Evolutionary conservation across 108 stramenopile genomes (phyloP), one percentile per base, ranked within the genome.

Genomic region (Cyclotella cryptica): DNA sequence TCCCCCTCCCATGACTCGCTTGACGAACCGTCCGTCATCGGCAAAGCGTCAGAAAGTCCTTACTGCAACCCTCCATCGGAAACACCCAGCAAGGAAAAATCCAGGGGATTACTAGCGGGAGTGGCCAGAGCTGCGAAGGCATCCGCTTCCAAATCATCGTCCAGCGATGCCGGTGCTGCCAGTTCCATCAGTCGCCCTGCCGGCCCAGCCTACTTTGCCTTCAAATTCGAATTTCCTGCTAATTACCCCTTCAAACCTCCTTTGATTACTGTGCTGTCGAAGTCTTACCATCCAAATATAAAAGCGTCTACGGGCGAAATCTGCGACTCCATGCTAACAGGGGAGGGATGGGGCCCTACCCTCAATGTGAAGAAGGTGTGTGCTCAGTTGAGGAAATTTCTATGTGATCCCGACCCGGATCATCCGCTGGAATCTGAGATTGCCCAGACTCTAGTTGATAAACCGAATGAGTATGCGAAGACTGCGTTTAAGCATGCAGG

Each of bases 241-340:
- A 84, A 77, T 35, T 84, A 84, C 44, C 83, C 83, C 45, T 94
- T 94, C 84, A 93, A 91, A 75, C 87, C 93, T 10, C 93, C 93
- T 46, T 71, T 69, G 51, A 87, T 94, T 26, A 79, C 84, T 41
- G 93, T 94, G 21, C 61, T 85, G 30, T 75, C 90, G 12, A 84
- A 84, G 46, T 79, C 93, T 10, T 93, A 92, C 72, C 93, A 94
- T 83, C 91, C 91, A 41, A 93, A 91, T 60, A 85, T 94, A 28
- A 92, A 92, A 57, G 73, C 85, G 0, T 84, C 89, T 24, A 79
- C 87, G 19, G 91, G 91, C 17, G 91, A 91, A 71, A 91, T 92
- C 29, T 92, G 91, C 83, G 85, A 89, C 49, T 80, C 86, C 19
- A 58, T 84, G 26, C 71, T 92, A 53, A 87, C 91, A 44, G 88